Evolutionary conservation across 495 filamentous ascomycete genomes (phyloP).

Genomic region (Tuber indicum): DNA sequence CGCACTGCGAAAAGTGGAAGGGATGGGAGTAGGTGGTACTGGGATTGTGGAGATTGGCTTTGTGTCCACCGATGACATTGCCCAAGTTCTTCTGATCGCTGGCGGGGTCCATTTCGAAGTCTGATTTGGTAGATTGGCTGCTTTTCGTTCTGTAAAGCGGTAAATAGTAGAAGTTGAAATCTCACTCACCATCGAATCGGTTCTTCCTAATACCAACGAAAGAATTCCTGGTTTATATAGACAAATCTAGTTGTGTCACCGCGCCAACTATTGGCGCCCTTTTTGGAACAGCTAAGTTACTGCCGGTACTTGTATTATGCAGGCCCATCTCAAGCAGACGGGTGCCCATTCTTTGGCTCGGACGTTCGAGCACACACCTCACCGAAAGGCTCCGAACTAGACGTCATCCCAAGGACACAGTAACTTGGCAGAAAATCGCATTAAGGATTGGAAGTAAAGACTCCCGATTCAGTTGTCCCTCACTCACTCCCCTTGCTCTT

Average conservation of each 20-base stretch:
- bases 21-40: slow-evolving; percentile 33
- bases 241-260: background rate
- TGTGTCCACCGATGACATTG: slow-evolving; percentile 49
- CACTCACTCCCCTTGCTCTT: background rate
- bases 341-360: background rate
- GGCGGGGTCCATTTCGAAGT: slow-evolving; percentile 22
- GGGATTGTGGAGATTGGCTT: slow-evolving; percentile 49
- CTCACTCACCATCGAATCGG: background rate
- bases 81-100: slow-evolving; percentile 40
- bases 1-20: background rate
- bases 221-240: background rate
- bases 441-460: background rate
- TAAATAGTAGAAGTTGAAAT: background rate
- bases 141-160: background rate
- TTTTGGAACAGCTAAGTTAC: background rate
- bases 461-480: background rate
- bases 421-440: background rate
- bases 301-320: background rate
- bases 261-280: background rate
- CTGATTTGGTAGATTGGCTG: background rate
- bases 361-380: background rate
- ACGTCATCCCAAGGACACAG: background rate
- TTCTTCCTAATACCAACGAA: background rate
- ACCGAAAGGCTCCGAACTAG: no score
- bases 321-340: background rate